phyloP scores from a whole-genome alignment of 257 asterid genomes.

The Solanum corneliomulleri region DNA sequence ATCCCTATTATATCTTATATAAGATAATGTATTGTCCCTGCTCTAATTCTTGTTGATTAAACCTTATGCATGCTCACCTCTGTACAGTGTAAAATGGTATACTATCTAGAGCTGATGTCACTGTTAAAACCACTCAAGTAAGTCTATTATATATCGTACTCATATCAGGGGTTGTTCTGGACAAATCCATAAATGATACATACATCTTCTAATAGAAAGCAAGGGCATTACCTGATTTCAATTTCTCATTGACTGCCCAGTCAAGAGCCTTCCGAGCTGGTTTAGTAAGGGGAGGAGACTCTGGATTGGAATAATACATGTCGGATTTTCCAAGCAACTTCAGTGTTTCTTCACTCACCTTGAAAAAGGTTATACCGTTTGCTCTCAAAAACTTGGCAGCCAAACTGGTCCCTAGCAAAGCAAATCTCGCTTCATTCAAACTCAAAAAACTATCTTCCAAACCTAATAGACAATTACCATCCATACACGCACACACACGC shows the following conservation, averaged over 20 bases:
- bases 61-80: not conserved
- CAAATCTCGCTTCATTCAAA: not conserved
- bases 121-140: not conserved
- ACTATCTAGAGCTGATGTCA: not conserved
- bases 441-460: not conserved
- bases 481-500: not conserved
- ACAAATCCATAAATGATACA: not conserved
- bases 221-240: slow-evolving; percentile 58
- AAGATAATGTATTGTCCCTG: not conserved
- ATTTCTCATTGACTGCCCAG: slow-evolving; percentile 77
- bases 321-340: slow-evolving; percentile 69
- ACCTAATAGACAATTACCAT: not conserved
- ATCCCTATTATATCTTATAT: not conserved
- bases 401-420: slow-evolving; percentile 72
- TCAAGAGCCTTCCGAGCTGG: slow-evolving; percentile 87
- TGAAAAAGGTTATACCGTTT: slow-evolving; percentile 55
- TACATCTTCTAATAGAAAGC: not conserved
- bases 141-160: not conserved
- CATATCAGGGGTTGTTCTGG: not conserved
- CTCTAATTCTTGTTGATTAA: not conserved
- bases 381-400: slow-evolving; percentile 77
- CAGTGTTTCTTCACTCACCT: slow-evolving; percentile 64
- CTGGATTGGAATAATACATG: slow-evolving; percentile 57
- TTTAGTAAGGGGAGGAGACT: slow-evolving; percentile 80
- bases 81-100: not conserved